These are phyloP conservation scores for Pestalotiopsis sp. DNA, from an alignment of 2,329 filamentous ascomycete genomes.

Conservation along the genomic window DNA sequence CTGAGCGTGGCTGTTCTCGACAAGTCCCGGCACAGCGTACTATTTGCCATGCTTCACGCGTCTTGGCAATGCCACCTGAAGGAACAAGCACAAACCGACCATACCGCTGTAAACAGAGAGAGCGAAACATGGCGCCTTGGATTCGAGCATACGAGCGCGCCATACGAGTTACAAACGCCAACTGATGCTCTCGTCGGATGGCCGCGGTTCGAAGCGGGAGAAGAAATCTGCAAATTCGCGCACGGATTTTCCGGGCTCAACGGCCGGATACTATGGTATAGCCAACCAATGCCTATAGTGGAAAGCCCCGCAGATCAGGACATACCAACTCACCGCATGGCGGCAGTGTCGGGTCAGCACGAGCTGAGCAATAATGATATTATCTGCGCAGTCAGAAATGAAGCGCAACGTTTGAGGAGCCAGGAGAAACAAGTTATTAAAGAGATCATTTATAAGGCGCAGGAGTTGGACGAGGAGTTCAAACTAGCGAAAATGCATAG, in stretches of 20 bases:
- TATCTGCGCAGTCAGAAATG: background rate
- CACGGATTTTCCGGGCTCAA: background rate
- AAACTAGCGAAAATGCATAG: background rate
- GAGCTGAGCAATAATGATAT: background rate
- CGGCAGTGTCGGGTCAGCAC: background rate
- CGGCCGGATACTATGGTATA: background rate
- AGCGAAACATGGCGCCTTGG: background rate
- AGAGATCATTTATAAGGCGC: background rate
- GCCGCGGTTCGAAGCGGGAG: background rate
- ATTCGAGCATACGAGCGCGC: background rate
- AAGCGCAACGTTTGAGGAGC: background rate
- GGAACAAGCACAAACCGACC: background rate
- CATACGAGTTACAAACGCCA: background rate
- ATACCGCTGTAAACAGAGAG: background rate
- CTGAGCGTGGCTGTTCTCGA: background rate
- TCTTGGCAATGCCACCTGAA: background rate
- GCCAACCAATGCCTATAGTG: background rate
- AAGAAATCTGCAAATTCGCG: constrained; percentile 1
- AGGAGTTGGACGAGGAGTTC: background rate
- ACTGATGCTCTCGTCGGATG: background rate
- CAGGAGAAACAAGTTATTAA: background rate
- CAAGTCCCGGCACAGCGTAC: background rate
- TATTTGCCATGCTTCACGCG: background rate
- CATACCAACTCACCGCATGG: background rate
- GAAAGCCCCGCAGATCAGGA: background rate